Base-by-base conservation (phyloP, 75 land plant species). In the Larix kaempferi region DNA sequence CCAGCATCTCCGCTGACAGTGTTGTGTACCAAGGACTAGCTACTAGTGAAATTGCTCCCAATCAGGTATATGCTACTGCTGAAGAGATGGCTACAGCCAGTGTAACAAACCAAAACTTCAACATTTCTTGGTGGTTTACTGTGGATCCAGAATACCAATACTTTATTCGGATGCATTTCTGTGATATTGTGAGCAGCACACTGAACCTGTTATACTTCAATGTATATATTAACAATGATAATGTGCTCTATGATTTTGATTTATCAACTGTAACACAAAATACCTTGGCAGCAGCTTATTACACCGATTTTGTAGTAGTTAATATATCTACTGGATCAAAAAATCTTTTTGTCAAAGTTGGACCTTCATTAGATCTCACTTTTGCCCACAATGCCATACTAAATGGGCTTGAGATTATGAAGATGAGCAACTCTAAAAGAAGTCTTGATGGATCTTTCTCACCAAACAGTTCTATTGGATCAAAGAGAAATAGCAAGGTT, bases 341-440 rank as follows among this genome's bases (percentile, higher is more conserved):
- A 1, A 41, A 44, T 56, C 52, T 82, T n/a, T 17, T 65, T 15
- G 61, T 82, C 65, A 62, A 79, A 44, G 39, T 82, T 25, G 84
- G 84, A 14, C 84, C 84, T 91, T 62, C 91, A 87, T 52, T 88
- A 79, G 81, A n/a, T n/a, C n/a, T n/a, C n/a, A n/a, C n/a, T n/a
- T n/a, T n/a, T n/a, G n/a, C n/a, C n/a, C n/a, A n/a, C 62, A 23
- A 60, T 60, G 94, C 98, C 2, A 85, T 94, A 29, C 83, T 95
- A 6, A 97, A 95, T 81, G 99, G 99, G 12, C 26, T 97, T 73
- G 99, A 97, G 88, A 81, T 97, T 12, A 79, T 93, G 85, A 97
- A 95, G 88, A 75, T 97, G 80, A 91, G 80, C 84, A 83, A 86
- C 75, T 78, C 81, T 14, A 61, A 26, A 44, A 77, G 44, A 21